Conservation (phyloP, 768 basidiomycete genomes). For the Leccinum arenicola region DNA sequence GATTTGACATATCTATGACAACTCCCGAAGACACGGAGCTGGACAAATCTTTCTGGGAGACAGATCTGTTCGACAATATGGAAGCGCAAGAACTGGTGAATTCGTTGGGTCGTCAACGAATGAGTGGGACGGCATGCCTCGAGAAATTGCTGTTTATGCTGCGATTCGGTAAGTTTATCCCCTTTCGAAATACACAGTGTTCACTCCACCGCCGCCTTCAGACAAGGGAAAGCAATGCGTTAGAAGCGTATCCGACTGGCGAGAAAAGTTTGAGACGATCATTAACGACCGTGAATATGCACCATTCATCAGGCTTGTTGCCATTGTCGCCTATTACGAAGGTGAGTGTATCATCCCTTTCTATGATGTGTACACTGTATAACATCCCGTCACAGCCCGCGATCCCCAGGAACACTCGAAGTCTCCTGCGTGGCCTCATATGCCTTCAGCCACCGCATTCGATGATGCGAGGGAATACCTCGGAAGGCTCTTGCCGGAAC, state of each 20-base stretch:
- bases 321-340: constrained; percentile 14
- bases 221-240: background rate
- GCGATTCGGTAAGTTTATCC: background rate
- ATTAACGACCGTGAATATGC: background rate
- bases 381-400: constrained; percentile 3
- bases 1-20: background rate
- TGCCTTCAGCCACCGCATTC: background rate
- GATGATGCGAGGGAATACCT: constrained; percentile 18
- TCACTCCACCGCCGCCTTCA: background rate
- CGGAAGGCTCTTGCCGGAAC: constrained; percentile 4
- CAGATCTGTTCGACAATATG: background rate
- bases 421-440: background rate
- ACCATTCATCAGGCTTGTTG: background rate
- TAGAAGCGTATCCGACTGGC: background rate
- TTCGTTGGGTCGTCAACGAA: background rate
- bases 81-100: background rate
- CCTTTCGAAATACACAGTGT: background rate
- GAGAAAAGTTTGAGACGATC: background rate
- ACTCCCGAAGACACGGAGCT: background rate
- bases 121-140: background rate
- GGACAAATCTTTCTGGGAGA: background rate
- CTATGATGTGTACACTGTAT: background rate
- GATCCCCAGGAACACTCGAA: background rate
- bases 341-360: constrained; percentile 6
- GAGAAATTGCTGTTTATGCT: background rate